Evolutionary conservation across 768 basidiomycete species (phyloP).

Genomic region (Tylopilus felleus): DNA sequence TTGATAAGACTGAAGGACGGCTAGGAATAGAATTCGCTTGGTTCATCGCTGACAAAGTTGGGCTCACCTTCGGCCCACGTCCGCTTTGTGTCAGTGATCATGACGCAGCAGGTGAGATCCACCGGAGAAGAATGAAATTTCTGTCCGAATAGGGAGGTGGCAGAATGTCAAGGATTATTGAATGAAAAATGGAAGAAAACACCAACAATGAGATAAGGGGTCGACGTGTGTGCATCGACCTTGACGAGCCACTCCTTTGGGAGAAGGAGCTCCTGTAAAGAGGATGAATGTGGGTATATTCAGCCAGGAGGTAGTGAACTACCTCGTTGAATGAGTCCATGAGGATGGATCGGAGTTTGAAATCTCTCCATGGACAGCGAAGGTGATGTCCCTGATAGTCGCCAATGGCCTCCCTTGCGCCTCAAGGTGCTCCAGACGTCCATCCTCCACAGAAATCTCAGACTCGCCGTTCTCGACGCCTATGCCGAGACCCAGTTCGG

Average conservation of each 20-base stretch:
- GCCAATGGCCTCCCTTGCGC: conserved; percentile 39
- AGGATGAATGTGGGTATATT: not conserved
- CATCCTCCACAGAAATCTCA: conserved; percentile 49
- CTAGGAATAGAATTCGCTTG: conserved; percentile 15
- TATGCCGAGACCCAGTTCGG: conserved; percentile 71
- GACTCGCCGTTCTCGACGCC: conserved; percentile 60
- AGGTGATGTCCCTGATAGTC: conserved; percentile 44
- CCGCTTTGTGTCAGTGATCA: conserved; percentile 71
- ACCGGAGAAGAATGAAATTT: conserved; percentile 59
- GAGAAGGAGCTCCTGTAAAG: conserved; percentile 51
- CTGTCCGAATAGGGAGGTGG: conserved; percentile 34
- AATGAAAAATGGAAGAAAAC: conserved; percentile 4
- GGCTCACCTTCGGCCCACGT: conserved; percentile 71
- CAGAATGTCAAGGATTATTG: conserved; percentile 8
- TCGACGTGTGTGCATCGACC: conserved; percentile 53
- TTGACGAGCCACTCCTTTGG: conserved; percentile 75
- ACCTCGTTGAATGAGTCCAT: conserved; percentile 55
- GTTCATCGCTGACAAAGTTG: conserved; percentile 21
- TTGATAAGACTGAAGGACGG: conserved; percentile 43
- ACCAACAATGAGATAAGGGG: conserved; percentile 72
- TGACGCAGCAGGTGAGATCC: conserved; percentile 55
- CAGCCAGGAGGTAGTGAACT: not conserved
- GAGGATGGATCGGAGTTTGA: conserved; percentile 23
- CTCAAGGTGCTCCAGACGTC: conserved; percentile 36
- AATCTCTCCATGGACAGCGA: conserved; percentile 17